These are phyloP conservation scores for Chrysoporthe cubensis DNA, from an alignment of 2,329 filamentous ascomycete species.

Conservation along the genomic window DNA sequence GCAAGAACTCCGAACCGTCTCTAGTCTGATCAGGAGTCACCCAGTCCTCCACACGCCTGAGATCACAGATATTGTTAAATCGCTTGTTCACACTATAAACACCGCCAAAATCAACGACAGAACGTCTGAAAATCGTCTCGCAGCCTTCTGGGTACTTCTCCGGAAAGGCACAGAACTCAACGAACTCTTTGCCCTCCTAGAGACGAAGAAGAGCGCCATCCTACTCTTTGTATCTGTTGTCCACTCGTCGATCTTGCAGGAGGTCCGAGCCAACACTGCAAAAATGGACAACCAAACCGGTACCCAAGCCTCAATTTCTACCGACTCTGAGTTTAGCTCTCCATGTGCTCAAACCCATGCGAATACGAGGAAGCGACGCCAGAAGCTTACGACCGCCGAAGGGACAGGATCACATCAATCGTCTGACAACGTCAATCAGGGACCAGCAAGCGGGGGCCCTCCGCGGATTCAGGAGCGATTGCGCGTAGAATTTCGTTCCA, in stretches of 20 bases:
- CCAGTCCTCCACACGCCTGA: background rate
- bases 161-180: background rate
- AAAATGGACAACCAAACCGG: background rate
- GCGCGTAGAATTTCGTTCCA: no score
- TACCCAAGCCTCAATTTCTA: background rate
- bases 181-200: background rate
- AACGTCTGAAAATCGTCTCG: background rate
- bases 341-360: background rate
- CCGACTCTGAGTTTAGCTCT: background rate
- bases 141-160: background rate
- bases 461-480: no score
- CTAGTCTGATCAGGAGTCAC: background rate
- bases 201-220: background rate
- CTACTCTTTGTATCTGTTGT: background rate
- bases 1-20: background rate
- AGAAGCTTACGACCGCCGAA: no score
- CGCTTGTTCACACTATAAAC: background rate
- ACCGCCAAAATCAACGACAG: background rate
- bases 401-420: no score
- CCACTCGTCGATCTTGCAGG: background rate
- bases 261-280: background rate
- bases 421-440: no score
- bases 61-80: background rate
- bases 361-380: no score
- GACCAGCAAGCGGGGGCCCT: no score